These are phyloP conservation scores for Coniochaeta sp. DNA, from an alignment of 2,329 filamentous ascomycete genomes.

Conservation along the genomic window DNA sequence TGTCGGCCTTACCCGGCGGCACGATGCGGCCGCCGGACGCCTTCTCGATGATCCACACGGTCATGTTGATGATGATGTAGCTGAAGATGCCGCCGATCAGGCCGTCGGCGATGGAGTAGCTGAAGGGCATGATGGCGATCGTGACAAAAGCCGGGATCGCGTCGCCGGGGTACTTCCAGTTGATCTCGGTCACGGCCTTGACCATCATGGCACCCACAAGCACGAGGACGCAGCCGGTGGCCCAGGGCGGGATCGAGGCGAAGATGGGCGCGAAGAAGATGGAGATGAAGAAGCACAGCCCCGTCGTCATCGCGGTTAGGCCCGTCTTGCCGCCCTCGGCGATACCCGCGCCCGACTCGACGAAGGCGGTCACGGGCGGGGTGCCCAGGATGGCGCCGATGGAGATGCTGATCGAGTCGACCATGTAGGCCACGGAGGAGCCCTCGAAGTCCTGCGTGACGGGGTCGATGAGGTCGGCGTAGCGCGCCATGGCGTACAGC, in stretches of 20 bases:
- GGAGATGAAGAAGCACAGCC: slow-evolving; percentile 77
- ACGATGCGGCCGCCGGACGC: slow-evolving; percentile 61
- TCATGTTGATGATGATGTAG: slow-evolving; percentile 68
- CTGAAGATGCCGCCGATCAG: slow-evolving; percentile 73
- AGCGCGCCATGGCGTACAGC: slow-evolving; percentile 83
- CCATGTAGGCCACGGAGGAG: slow-evolving; percentile 74
- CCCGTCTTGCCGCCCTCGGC: slow-evolving; percentile 82
- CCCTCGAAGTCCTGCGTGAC: slow-evolving; percentile 83
- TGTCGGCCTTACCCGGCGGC: slow-evolving; percentile 67
- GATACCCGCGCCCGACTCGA: slow-evolving; percentile 86
- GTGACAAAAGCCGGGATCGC: slow-evolving; percentile 79
- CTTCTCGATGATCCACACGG: slow-evolving; percentile 62
- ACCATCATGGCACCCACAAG: slow-evolving; percentile 88
- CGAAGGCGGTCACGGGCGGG: slow-evolving; percentile 78
- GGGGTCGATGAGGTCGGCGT: slow-evolving; percentile 72
- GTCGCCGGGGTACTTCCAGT: slow-evolving; percentile 82
- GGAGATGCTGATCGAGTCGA: slow-evolving; percentile 72
- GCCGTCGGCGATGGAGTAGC: slow-evolving; percentile 81
- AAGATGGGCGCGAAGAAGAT: slow-evolving; percentile 90
- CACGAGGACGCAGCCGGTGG: slow-evolving; percentile 80
- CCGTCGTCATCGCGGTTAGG: slow-evolving; percentile 71
- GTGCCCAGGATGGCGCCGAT: slow-evolving; percentile 72
- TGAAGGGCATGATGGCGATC: slow-evolving; percentile 82
- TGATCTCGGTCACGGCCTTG: slow-evolving; percentile 70
- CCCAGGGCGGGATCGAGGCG: slow-evolving; percentile 82